Evolutionary conservation across 352 stramenopile genomes (phyloP), one percentile per base, ranked within the genome.

Genomic region (Phytophthora tubulina): DNA sequence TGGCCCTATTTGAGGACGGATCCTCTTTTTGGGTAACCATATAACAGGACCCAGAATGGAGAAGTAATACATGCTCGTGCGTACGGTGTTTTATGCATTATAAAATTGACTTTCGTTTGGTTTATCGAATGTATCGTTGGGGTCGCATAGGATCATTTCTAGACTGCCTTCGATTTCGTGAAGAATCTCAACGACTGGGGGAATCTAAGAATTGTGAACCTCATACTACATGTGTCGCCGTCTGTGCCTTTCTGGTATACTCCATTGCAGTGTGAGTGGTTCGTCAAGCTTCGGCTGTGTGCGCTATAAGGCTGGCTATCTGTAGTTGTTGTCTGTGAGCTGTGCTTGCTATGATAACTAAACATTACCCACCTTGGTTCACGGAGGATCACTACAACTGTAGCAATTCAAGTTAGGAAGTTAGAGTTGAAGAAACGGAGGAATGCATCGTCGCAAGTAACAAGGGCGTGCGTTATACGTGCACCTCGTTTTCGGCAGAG

Each of bases 161-260:
- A 48, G 41, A 48, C 41, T 48, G 6, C 3, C 15, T 13, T 51
- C 21, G 21, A 30, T 6, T 51, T 51, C 21, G 17, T 51, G 41
- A 21, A 27, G 41, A 51, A 35, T 15, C 33, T 51, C 21, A 14
- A 51, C 6, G n/a, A 51, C 8, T 51, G 17, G 17, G 9, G 45
- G 17, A 51, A 51, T 51, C n/a, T 11, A 51, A 32, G 9, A 51
- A 33, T 3, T 51, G 45, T 51, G 45, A 51, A 51, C 45, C 45
- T 31, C 45, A 33, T 33, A 15, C 45, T 35, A 15, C 17, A 33
- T 33, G 45, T 51, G 45, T 51, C 45, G 45, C 21, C 45, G 21
- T 51, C 17, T 33, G 17, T 51, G 17, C 45, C 45, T 15, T 14
- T n/a, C 7, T 33, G n/a, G 45, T 8, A 51, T 51, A 51, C 45